A percentile compares a stretch with the other conserved stretches of the same genome.
These are phyloP conservation scores for Lactarius trivialis DNA, from an alignment of 768 basidiomycete genomes.

Conservation along the genomic window DNA sequence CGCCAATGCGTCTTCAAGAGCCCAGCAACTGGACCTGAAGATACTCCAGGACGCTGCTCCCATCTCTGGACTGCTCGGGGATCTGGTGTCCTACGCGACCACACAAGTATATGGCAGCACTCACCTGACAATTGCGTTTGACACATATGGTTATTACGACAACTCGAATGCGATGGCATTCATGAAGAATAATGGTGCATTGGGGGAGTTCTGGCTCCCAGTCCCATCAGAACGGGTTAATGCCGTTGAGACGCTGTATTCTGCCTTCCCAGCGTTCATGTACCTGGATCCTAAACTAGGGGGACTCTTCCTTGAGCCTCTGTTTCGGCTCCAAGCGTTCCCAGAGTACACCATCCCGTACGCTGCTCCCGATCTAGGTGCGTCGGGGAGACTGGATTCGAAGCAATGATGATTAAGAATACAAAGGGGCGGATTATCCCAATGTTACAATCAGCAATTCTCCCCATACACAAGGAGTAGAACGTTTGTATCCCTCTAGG, in stretches of 20 bases:
- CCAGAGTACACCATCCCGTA: conserved; percentile 15
- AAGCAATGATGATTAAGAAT: not conserved
- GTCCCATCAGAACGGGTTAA: conserved; percentile 28
- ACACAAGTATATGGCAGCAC: conserved; percentile 49
- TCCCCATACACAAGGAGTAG: not conserved
- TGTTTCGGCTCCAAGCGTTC: conserved; percentile 22
- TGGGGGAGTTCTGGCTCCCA: not conserved
- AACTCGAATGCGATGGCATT: conserved; percentile 46
- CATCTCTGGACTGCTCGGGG: conserved; percentile 46
- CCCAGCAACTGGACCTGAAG: conserved; percentile 41
- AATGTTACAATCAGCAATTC: not conserved
- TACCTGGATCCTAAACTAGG: conserved; percentile 51
- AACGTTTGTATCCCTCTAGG: conserved; percentile 1
- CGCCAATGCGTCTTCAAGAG: conserved; percentile 37
- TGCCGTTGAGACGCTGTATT: conserved; percentile 49
- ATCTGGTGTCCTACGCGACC: conserved; percentile 46
- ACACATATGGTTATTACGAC: conserved; percentile 42
- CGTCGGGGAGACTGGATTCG: not conserved
- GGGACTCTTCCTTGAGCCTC: conserved; percentile 20
- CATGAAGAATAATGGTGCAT: conserved; percentile 32
- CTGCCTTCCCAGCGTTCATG: conserved; percentile 45
- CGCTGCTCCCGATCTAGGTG: conserved; percentile 24
- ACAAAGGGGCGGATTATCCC: conserved; percentile 1
- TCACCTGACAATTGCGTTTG: conserved; percentile 51
- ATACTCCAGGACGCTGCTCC: conserved; percentile 41